A percentile compares a stretch with the other conserved stretches of the same genome.
phyloP scores from a whole-genome alignment of 2,329 filamentous ascomycete species.

The Ophiostoma himal-ulmi region DNA sequence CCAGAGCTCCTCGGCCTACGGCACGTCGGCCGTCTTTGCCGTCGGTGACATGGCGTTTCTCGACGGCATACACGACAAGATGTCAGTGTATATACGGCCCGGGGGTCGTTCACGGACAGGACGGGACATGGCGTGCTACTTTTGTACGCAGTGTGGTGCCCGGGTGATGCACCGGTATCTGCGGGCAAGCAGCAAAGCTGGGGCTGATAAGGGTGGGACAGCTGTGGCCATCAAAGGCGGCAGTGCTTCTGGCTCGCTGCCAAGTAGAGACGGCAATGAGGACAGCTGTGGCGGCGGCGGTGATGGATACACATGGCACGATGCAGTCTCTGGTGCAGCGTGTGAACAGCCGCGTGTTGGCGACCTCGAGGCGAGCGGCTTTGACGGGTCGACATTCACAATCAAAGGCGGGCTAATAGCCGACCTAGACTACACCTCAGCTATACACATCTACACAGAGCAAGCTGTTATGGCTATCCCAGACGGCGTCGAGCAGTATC shows the following conservation, averaged over 20 bases:
- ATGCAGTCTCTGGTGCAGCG: not conserved
- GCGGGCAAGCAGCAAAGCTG: not conserved
- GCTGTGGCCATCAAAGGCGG: not conserved
- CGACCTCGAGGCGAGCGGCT: not conserved
- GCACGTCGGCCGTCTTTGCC: constrained; percentile 25
- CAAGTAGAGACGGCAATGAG: not conserved
- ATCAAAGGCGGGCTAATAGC: constrained; percentile 43
- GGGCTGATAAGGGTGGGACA: not conserved
- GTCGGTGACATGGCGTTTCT: constrained; percentile 21
- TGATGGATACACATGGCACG: not conserved
- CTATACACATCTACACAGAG: constrained; percentile 42
- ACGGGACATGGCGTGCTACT: constrained; percentile 28
- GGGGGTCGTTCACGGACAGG: not conserved
- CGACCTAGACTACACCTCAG: constrained; percentile 37
- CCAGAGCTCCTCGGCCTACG: constrained; percentile 50
- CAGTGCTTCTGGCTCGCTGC: not conserved
- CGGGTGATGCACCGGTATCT: constrained; percentile 40
- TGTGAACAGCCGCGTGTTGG: not conserved
- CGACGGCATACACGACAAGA: not conserved
- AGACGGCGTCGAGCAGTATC: not conserved
- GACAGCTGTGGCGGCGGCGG: constrained; percentile 17
- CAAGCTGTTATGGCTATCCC: not conserved
- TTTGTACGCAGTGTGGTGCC: constrained; percentile 36
- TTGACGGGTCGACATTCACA: constrained; percentile 32
- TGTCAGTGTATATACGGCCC: constrained; percentile 18